Evolutionary conservation across 2,329 filamentous ascomycete species (phyloP), one percentile per base, ranked within the genome.

Genomic region (Mollisia scopiformis): DNA sequence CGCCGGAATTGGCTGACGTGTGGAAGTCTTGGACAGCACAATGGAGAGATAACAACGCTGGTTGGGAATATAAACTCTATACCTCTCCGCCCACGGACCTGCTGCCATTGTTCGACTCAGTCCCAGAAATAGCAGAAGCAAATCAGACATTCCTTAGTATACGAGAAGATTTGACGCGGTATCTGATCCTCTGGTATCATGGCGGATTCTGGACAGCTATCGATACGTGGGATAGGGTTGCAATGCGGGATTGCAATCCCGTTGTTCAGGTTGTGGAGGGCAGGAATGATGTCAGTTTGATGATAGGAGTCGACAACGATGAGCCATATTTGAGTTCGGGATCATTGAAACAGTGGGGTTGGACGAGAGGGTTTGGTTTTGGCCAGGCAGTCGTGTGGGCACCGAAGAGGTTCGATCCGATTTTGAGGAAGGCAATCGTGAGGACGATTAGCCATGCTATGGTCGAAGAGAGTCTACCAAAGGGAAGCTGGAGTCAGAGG

Each of bases 171-270:
- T 30, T 69, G 16, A 31, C 59, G 6, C 59, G 62, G 19, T 67
- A 67, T 59, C 28, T 68, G 6, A 11, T 69, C 6, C 54, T 69
- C 3, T 69, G 65, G 65, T 68, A 65, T 39, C 37, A 67, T 62
- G 68, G 68, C 0, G 66, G 68, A 1, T 63, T 68, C 13, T 67
- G 58, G 23, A 27, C 64, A 4, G 62, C 62, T 13, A 54, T 68
- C 1, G 65, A 68, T 49, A 66, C 66, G 10, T 69, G 66, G 66
- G 50, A 55, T 33, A 59, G 63, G 2, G 27, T 66, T 1, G 21
- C 62, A 2, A 49, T 69, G 41, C 25, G 53, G 11, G 33, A 65
- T 31, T 69, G 66, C 30, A 7, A 27, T 6, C 62, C 63, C 5
- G 58, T 65, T 25, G 41, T 55, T 7, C 39, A 56, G 5, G 47